Percentiles rank a stretch among this genome's conserved stretches.
Conservation (phyloP, 2,329 filamentous ascomycete genomes). For the Beauveria scarabaeidicola region DNA sequence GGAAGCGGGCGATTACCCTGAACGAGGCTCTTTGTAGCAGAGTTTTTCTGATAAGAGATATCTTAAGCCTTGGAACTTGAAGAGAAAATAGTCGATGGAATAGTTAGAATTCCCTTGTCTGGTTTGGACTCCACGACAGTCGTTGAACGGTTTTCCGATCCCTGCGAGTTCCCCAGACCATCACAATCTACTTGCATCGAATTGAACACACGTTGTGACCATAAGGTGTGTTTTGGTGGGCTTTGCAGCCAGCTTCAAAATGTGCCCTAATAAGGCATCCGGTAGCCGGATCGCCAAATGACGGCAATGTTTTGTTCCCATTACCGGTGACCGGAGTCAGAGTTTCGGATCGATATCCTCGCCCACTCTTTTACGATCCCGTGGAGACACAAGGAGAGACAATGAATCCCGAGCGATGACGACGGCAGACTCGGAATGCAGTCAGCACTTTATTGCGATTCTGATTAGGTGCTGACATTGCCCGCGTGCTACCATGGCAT, state of each 20-base stretch:
- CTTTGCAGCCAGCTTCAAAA: background rate
- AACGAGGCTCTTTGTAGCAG: too few species aligned
- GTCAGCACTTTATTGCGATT: conserved; percentile 1
- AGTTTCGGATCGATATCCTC: background rate
- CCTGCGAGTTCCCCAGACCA: too few species aligned
- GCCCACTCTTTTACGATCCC: background rate
- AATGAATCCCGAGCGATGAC: background rate
- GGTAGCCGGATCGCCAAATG: background rate
- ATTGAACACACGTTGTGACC: too few species aligned
- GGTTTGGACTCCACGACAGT: too few species aligned
- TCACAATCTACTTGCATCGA: too few species aligned
- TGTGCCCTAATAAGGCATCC: background rate
- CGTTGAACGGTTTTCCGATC: too few species aligned
- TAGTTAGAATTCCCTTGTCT: too few species aligned
- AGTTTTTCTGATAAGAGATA: too few species aligned
- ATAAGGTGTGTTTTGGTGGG: too few species aligned
- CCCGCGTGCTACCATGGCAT: background rate
- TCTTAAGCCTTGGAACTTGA: too few species aligned
- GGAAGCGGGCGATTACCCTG: too few species aligned
- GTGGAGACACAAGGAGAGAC: background rate
- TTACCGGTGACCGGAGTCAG: background rate
- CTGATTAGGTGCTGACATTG: conserved; percentile 9
- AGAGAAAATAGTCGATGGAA: too few species aligned
- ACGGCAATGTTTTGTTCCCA: background rate
- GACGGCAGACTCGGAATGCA: background rate